Evolutionary conservation across 352 stramenopile genomes (phyloP), one percentile per base, ranked within the genome.

Genomic region (Phytophthora europaea): DNA sequence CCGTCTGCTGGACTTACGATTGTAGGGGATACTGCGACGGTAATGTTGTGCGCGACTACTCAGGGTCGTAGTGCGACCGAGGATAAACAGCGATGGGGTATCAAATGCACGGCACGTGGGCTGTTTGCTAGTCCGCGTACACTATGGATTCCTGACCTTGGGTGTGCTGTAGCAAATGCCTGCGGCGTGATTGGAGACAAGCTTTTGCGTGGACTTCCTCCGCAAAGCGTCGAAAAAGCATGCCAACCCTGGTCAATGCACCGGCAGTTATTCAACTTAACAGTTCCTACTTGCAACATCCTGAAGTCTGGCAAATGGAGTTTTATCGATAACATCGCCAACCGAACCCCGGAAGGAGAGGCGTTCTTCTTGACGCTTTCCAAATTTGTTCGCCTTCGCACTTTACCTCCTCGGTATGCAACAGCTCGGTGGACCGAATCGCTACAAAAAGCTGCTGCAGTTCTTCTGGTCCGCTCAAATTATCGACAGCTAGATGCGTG

Each of bases 1-100:
- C 85, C 85, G 16, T 75, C 75, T 16, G 63, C 72, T 55, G 84
- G 85, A 0, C 80, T 93, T 31, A 82, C 83, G 12, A 67, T 94
- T 16, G 77, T 83, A 40, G 87, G 87, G 23, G 84, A 93, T 62
- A 90, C 81, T 12, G 85, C 75, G 18, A 93, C 83, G 15, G 71
- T 94, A 16, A 92, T 91, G 77, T 53, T 94, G 0, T 93, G 85
- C 23, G 73, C 79, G 1, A 90, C 85, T 58, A 85, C 81, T n/a
- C 87, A 93, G 76, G 60, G 76, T 55, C 81, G 83, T 3, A 80
- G 78, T 56, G 65, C 70, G 20, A 47, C 55, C 18, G 79, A 78
- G 26, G 82, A 91, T n/a, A 84, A 75, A 51, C 67, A 74, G 26
- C 73, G 74, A 31, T 94, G 87, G 83, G 87, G 87, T 18, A 70